Evolutionary conservation across 2,329 filamentous ascomycete species (phyloP).

Genomic region (Pseudocercospora cruenta): DNA sequence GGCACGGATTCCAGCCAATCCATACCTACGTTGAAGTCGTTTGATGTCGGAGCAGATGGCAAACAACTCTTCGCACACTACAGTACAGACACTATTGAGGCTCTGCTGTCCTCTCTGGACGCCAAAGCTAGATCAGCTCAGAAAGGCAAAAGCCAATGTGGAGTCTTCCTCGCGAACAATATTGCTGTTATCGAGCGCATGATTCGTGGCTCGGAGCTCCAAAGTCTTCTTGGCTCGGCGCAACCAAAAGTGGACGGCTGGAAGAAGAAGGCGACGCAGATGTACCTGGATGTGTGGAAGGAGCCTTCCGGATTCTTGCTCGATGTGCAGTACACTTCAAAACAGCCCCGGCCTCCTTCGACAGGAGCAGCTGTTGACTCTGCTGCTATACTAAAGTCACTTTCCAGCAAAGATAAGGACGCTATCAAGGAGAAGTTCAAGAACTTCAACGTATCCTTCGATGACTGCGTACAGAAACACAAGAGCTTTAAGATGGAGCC

Average conservation of each 20-base stretch:
- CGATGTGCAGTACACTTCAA: conserved; percentile 89
- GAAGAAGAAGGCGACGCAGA: conserved; percentile 81
- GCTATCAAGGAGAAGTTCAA: conserved; percentile 95
- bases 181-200: conserved; percentile 82
- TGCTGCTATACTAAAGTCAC: conserved; percentile 77
- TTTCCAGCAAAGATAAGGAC: conserved; percentile 91
- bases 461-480: conserved; percentile 82
- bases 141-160: conserved; percentile 76
- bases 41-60: conserved; percentile 88
- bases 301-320: conserved; percentile 84
- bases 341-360: conserved; percentile 70
- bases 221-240: conserved; percentile 62
- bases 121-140: conserved; percentile 72
- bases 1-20: conserved; percentile 60
- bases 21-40: conserved; percentile 72
- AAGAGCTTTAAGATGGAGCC: conserved; percentile 86
- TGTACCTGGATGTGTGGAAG: conserved; percentile 86
- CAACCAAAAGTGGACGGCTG: conserved; percentile 70
- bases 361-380: conserved; percentile 71
- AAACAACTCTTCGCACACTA: conserved; percentile 88
- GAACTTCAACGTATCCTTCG: conserved; percentile 86
- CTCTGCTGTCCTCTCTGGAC: conserved; percentile 74
- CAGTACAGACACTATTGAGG: conserved; percentile 83
- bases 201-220: conserved; percentile 79
- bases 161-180: conserved; percentile 89